Evolutionary conservation across 2,329 filamentous ascomycete species (phyloP), one percentile per base, ranked within the genome.

Genomic region (Ophiostoma australiae): DNA sequence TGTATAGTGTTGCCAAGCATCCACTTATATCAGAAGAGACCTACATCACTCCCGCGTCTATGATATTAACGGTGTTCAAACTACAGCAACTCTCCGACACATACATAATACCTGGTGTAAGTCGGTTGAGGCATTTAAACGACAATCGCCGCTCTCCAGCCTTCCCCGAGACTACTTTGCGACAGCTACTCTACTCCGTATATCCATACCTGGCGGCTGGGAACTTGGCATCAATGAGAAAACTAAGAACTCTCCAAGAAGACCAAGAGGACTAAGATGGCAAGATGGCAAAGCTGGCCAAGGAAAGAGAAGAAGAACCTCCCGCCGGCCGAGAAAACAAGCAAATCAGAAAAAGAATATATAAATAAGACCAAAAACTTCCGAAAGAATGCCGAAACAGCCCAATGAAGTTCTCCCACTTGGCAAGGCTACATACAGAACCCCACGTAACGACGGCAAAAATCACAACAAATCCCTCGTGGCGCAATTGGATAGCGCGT

Each of bases 401-500:
- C 17, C 44, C 5, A 44, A 5, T 44, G 41, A 44, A 17, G 41
- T 44, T n/a, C n/a, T n/a, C 15, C 20, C 4, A 20, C 44, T 48
- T 20, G 44, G 44, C 44, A 48, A 48, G 44, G 44, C 44, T 48
- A 48, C 44, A 48, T 48, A 48, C 44, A 48, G 44, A 48, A 48
- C 44, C 44, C 44, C 44, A 48, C 44, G 44, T n/a, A 48, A n/a
- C 17, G 8, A 20, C 20, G 44, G 17, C 44, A 48, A 17, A 20
- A n/a, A n/a, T 48, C 44, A 48, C 17, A 20, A 20, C 44, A n/a
- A 20, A 35, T 65, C 61, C 61, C 61, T 65, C 61, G 61, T 65
- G 61, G 61, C 61, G 61, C 61, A 65, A 65, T 65, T 65, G 61
- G 61, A 33, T 65, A 65, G 61, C 61, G 61, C 61, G 61, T 65